Conservation (phyloP, 176 grass and related monocot genomes). For the bread wheat (Triticum aestivum) region IWGSC_CS_RefSeq_v2.1 NC_057797.1:719280046-719280545, state of each 20-base stretch:
- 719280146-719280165: neutral
- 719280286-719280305: neutral
- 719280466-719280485: neutral
- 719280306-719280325: neutral
- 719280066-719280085: constrained; percentile 8
- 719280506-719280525: neutral
- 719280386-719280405: neutral
- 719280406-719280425: neutral
- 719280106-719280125: neutral
- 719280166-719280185: neutral
- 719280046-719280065: neutral
- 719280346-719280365: neutral
- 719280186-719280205: neutral
- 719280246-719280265: constrained; percentile 22
- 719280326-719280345: neutral
- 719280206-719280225: no score
- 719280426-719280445: no score
- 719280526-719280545: no score
- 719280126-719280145: constrained; percentile 38
- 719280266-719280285: neutral
- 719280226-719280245: neutral
- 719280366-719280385: neutral
- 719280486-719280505: neutral
- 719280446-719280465: neutral
- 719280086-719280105: neutral